These are phyloP conservation scores for Dacryopinax primogenitus DNA, from an alignment of 768 basidiomycete species.

Conservation along the genomic window DNA sequence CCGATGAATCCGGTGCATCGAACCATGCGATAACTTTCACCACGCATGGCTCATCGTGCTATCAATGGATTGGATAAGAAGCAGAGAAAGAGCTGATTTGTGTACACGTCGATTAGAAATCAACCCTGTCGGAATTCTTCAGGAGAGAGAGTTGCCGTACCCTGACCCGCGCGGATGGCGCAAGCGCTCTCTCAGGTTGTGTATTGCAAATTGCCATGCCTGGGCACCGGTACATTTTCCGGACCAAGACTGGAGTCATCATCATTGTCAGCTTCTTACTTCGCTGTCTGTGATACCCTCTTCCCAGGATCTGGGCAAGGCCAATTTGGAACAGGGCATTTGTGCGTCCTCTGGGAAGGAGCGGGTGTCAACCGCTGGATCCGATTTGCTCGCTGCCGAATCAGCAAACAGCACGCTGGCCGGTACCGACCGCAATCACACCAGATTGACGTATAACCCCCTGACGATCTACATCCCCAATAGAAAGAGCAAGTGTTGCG, in stretches of 20 bases:
- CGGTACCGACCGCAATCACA: neutral
- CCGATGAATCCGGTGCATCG: neutral
- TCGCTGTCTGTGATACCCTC: neutral
- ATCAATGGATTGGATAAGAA: neutral
- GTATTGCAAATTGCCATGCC: neutral
- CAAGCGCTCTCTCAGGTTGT: neutral
- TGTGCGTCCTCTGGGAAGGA: neutral
- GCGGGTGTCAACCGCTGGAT: neutral
- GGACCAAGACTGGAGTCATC: neutral
- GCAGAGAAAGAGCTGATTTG: neutral
- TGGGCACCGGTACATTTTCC: neutral
- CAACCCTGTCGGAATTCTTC: neutral
- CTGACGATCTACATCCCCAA: neutral
- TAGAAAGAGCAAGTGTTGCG: neutral
- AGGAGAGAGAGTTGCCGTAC: neutral
- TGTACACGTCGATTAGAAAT: neutral
- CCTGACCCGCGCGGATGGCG: neutral
- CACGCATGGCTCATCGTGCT: neutral
- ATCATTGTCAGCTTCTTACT: neutral
- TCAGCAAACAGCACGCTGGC: constrained; percentile 2
- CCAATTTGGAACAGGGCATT: neutral
- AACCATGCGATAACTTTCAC: neutral
- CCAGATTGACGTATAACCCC: neutral
- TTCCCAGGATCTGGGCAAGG: neutral
- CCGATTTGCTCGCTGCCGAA: neutral